Percentiles rank a stretch among this genome's conserved stretches.
Conservation (phyloP, 1,284 basidiomycete genomes). For the Cutaneotrichosporon mucoides region DNA sequence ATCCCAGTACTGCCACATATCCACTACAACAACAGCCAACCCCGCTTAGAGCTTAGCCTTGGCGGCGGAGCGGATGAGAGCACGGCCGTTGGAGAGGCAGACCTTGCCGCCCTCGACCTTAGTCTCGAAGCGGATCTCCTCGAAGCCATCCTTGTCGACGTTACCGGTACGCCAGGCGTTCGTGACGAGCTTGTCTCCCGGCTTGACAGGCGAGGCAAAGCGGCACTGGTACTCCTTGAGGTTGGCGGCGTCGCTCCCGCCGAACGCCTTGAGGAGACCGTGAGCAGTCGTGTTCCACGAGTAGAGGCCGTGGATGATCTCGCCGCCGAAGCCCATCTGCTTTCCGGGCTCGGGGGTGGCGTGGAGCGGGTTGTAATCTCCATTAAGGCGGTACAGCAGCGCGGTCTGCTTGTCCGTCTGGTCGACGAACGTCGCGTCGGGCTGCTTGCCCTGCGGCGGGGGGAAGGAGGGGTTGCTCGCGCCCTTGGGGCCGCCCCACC, state of each 20-base stretch:
- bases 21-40: background rate
- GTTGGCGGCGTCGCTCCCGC: slow-evolving; percentile 16
- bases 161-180: slow-evolving; percentile 18
- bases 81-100: slow-evolving; percentile 17
- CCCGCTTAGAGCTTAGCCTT: slow-evolving; percentile 6
- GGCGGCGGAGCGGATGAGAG: slow-evolving; percentile 8
- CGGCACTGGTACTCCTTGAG: slow-evolving; percentile 20
- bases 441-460: slow-evolving; percentile 7
- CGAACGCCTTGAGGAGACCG: slow-evolving; percentile 17
- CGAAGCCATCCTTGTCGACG: slow-evolving; percentile 21
- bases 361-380: slow-evolving; percentile 24
- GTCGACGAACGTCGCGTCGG: slow-evolving; percentile 9
- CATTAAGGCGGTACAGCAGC: slow-evolving; percentile 21
- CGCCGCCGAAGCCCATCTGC: slow-evolving; percentile 22
- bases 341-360: slow-evolving; percentile 21
- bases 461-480: slow-evolving; percentile 7
- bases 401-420: slow-evolving; percentile 17
- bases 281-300: slow-evolving; percentile 21
- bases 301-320: slow-evolving; percentile 24
- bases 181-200: slow-evolving; percentile 20
- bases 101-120: slow-evolving; percentile 17
- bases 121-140: slow-evolving; percentile 19
- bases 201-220: slow-evolving; percentile 18
- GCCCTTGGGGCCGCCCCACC: slow-evolving; percentile 22
- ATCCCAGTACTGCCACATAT: too few relatives aligned